Evolutionary conservation across 306 rosid species (phyloP).

Genomic region (Inga leiocalycina): DNA sequence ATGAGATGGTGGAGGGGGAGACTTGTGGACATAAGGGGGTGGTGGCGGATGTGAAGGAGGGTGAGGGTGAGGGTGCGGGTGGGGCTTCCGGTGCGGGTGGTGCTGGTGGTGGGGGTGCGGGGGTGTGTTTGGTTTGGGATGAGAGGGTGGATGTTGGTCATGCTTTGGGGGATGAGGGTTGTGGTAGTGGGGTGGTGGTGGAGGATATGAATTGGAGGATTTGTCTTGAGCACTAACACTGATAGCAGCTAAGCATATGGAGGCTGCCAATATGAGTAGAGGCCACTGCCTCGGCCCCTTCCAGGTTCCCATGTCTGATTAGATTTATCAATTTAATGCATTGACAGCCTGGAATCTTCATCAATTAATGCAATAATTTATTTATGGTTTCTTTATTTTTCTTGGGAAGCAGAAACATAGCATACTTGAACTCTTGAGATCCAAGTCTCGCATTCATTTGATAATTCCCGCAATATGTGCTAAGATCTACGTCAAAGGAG

Average conservation of each 20-base stretch:
- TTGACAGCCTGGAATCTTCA: slow-evolving; percentile 4
- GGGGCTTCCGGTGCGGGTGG: not conserved
- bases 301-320: slow-evolving; percentile 26
- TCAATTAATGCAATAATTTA: slow-evolving; percentile 6
- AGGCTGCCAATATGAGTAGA: slow-evolving; percentile 44
- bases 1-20: not conserved
- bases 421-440: slow-evolving; percentile 14
- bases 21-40: not conserved
- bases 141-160: not conserved
- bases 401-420: not conserved
- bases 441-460: not conserved
- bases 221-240: slow-evolving; percentile 34
- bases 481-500: slow-evolving; percentile 32
- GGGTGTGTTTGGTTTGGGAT: not conserved
- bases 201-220: not conserved
- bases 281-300: slow-evolving; percentile 49
- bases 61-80: not conserved
- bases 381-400: not conserved
- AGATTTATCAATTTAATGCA: not conserved
- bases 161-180: not conserved
- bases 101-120: not conserved
- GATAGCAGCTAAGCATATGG: slow-evolving; percentile 46
- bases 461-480: slow-evolving; percentile 13
- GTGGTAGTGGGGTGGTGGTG: not conserved
- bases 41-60: not conserved